phyloP scores from a whole-genome alignment of 1,139 yeast species.

The Lodderomyces theae region DNA sequence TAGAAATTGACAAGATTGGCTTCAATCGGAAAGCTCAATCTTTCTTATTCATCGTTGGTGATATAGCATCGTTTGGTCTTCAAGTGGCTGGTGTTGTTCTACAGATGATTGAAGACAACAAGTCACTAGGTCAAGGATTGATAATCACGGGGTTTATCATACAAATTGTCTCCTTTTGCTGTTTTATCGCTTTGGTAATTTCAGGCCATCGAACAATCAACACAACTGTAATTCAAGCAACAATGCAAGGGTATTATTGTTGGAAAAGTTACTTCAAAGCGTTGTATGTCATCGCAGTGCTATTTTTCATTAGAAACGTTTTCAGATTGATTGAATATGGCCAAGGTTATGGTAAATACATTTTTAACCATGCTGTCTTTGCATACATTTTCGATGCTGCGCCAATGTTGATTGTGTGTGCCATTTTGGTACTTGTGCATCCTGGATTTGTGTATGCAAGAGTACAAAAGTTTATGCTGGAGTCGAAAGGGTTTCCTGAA shows the following conservation, averaged over 20 bases:
- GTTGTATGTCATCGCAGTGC: neutral
- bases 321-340: constrained; percentile 1
- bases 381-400: neutral
- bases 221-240: neutral
- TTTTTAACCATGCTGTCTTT: neutral
- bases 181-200: neutral
- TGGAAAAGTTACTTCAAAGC: neutral
- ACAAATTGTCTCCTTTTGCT: neutral
- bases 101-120: neutral
- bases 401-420: neutral
- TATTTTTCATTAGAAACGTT: neutral
- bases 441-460: constrained; percentile 1
- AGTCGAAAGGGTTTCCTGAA: neutral
- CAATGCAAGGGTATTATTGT: neutral
- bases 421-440: neutral
- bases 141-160: neutral
- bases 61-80: neutral
- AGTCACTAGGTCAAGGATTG: neutral
- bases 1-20: neutral
- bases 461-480: neutral
- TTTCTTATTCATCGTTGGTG: neutral
- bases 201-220: neutral
- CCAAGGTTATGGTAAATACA: neutral
- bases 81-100: constrained; percentile 1
- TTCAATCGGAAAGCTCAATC: constrained; percentile 1